Conservation (phyloP, 306 rosid species). For the Styphnolobium japonicum region DNA sequence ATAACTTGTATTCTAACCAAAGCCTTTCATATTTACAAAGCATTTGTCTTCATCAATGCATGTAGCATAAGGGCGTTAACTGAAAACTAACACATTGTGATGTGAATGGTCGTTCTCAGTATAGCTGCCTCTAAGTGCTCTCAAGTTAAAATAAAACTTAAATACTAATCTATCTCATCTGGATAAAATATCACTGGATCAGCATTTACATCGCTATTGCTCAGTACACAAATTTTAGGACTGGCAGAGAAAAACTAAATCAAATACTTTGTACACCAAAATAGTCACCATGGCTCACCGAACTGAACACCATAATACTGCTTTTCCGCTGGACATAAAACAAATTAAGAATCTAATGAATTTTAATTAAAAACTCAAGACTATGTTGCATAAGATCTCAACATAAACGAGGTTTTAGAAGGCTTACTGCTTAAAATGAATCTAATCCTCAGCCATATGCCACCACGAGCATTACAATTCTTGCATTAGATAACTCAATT, state of each 20-base stretch:
- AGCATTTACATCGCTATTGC: slow-evolving; percentile 44
- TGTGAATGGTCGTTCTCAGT: neutral
- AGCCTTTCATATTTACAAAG: slow-evolving; percentile 36
- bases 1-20: slow-evolving; percentile 17
- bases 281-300: slow-evolving; percentile 22
- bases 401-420: neutral
- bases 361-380: neutral
- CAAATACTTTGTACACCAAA: slow-evolving; percentile 35
- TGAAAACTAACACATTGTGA: neutral
- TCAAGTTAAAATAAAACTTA: neutral
- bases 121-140: slow-evolving; percentile 14
- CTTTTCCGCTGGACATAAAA: slow-evolving; percentile 39
- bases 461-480: slow-evolving; percentile 12
- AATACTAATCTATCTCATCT: slow-evolving; percentile 26
- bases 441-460: slow-evolving; percentile 11
- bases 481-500: slow-evolving; percentile 16
- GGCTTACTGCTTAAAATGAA: slow-evolving; percentile 20
- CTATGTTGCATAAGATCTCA: neutral
- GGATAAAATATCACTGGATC: neutral
- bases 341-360: neutral
- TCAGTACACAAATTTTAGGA: slow-evolving; percentile 23
- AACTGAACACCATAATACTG: slow-evolving; percentile 24
- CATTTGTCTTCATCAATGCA: slow-evolving; percentile 6
- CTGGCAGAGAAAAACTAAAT: slow-evolving; percentile 24
- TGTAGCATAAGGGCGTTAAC: neutral